Evolutionary conservation across 2,329 filamentous ascomycete species (phyloP), one percentile per base, ranked within the genome.

Genomic region (Plenodomus lindquistii): DNA sequence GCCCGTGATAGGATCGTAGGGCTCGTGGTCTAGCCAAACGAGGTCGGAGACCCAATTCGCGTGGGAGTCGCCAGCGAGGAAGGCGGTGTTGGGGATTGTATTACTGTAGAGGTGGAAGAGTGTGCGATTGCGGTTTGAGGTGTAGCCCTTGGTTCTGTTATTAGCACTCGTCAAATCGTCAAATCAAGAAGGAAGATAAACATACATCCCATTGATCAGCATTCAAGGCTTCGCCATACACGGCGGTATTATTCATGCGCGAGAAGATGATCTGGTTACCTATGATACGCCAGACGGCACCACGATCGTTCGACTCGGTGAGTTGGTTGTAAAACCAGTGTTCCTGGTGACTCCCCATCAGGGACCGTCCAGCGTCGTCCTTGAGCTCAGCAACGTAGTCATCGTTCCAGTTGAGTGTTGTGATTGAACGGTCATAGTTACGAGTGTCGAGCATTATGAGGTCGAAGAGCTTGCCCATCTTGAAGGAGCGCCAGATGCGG

Each of bases 331-430:
- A 68, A 22, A 69, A 67, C 88, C 87, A 91, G 57, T 83, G 81
- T 69, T 91, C 88, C 65, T 91, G 87, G 11, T 79, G 79, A 2
- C 78, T 75, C 1, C 87, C 87, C 86, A 91, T 89, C 53, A 91
- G 71, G 0, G 80, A 80, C 3, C 87, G 80, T 9, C 82, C 80
- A 6, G 85, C 81, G 48, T 90, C 85, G 56, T 89, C 80, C 20
- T 76, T 81, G 48, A 89, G 83, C 2, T 75, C 58, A 42, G 80
- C 74, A 37, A 86, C 73, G 60, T 87, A 87, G 29, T 81, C 73
- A 4, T 79, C 77, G 59, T 87, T 87, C 77, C 79, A 49, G 1
- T 55, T 31, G 0, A 50, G 43, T 2, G 57, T 66, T 2, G 48
- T 59, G 41, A 74, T 73, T 8, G 55, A 60, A 4, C 69, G 62